Conservation (phyloP, 78 protist genomes). For the slime mould (Dictyostelium discoideum) region dicty_2.7 NC_007089.4:4703501-4704000, state of each 20-base stretch:
- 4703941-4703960: background rate
- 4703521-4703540: background rate
- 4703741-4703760: background rate
- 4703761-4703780: constrained; percentile 8
- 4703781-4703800: background rate
- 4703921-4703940: background rate
- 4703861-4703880: background rate
- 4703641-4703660: background rate
- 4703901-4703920: background rate
- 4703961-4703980: background rate
- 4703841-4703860: background rate
- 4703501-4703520: background rate
- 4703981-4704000: background rate
- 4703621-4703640: constrained; percentile 10
- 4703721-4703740: background rate
- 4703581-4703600: too few relatives aligned
- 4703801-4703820: background rate
- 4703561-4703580: too few relatives aligned
- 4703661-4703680: background rate
- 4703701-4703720: background rate
- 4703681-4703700: background rate
- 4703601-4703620: background rate
- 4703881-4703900: background rate
- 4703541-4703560: too few relatives aligned
- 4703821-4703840: background rate